phyloP scores from a whole-genome alignment of 371 early-diverging fungal species.

The Coemansia sp. region DNA sequence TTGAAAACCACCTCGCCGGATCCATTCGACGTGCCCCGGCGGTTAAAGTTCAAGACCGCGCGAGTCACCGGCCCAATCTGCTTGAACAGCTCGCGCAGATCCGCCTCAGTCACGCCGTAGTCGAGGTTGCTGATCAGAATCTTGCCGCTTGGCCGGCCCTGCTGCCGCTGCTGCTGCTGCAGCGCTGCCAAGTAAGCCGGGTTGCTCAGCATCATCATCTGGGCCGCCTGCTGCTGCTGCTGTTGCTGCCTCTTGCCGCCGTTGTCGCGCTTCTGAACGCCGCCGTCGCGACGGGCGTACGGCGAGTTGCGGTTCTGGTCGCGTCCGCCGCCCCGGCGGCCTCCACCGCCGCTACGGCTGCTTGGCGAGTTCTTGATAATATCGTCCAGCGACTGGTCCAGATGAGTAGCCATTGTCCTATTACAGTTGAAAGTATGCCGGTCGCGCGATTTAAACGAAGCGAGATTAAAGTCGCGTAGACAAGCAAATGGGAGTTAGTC shows the following conservation, averaged over 20 bases:
- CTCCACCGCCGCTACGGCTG: constrained; percentile 21
- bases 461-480: neutral
- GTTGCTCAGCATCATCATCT: constrained; percentile 46
- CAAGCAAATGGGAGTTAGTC: neutral
- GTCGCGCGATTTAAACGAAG: neutral
- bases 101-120: constrained; percentile 66
- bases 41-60: constrained; percentile 69
- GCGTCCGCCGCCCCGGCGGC: constrained; percentile 50
- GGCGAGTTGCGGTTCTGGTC: constrained; percentile 50
- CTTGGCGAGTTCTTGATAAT: constrained; percentile 59
- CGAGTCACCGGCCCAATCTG: constrained; percentile 64
- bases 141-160: constrained; percentile 52
- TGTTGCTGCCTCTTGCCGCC: constrained; percentile 24
- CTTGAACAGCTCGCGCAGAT: constrained; percentile 59
- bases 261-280: constrained; percentile 52
- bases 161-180: constrained; percentile 40
- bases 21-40: constrained; percentile 69
- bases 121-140: constrained; percentile 75
- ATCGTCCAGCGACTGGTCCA: constrained; percentile 72
- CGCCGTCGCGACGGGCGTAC: constrained; percentile 52
- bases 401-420: constrained; percentile 55
- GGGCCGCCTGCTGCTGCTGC: constrained; percentile 47
- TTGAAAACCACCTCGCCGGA: constrained; percentile 67
- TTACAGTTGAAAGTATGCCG: neutral
- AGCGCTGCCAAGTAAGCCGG: constrained; percentile 44